These are phyloP conservation scores for Chimonanthus praecox DNA, from an alignment of 164 flowering plant species.

Conservation along the genomic window DNA sequence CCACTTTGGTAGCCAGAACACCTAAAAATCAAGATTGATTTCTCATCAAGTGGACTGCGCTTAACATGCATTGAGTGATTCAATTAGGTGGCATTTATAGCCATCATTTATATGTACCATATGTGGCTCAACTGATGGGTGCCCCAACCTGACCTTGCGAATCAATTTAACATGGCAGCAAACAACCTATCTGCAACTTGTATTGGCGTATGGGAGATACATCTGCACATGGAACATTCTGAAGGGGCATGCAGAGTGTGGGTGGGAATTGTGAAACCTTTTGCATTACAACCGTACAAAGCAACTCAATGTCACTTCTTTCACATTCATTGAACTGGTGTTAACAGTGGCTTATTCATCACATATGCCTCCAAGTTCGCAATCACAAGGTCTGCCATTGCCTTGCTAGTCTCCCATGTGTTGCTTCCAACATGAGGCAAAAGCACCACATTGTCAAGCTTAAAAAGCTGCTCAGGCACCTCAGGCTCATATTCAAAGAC, in stretches of 20 bases:
- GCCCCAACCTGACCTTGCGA: background rate
- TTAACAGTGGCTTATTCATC: constrained; percentile 34
- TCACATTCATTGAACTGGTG: constrained; percentile 29
- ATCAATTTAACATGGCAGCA: background rate
- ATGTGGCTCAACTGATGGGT: background rate
- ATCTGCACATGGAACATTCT: background rate
- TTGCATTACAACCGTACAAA: background rate
- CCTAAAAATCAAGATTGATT: background rate
- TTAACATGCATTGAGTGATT: too few relatives aligned
- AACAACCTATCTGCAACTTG: background rate
- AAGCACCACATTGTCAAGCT: constrained; percentile 44
- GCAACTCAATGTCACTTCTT: background rate
- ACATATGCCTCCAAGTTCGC: constrained; percentile 44
- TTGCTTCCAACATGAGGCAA: constrained; percentile 40
- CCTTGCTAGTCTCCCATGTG: constrained; percentile 35
- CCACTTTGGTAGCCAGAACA: too few relatives aligned
- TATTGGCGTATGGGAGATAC: background rate
- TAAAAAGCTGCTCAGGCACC: constrained; percentile 37
- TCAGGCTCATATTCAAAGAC: constrained; percentile 48
- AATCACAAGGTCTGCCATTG: constrained; percentile 42
- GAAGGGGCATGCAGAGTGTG: background rate
- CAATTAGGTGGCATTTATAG: background rate
- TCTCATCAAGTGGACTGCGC: background rate
- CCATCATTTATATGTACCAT: background rate
- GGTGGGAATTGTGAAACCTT: background rate